Base-by-base conservation (phyloP, 129 eudicot genomes). In the Arctium lappa region DNA sequence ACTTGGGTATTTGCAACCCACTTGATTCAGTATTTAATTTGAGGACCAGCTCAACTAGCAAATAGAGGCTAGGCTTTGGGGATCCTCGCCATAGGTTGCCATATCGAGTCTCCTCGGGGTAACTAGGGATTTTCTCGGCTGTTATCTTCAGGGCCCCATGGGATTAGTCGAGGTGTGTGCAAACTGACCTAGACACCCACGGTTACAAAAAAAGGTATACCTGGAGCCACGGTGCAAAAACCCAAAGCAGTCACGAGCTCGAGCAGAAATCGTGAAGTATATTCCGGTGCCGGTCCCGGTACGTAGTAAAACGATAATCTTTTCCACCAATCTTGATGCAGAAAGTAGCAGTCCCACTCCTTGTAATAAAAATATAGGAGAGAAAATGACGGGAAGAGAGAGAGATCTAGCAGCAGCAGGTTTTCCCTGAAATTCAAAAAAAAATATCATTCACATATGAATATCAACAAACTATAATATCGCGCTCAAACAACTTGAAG, bases 221-320 rank as follows among this genome's bases (percentile, higher is more conserved):
- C 98, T 89, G 81, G 98, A 95, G 65, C 98, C 98, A 80, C 82
- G 97, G 84, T 92, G 89, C 89, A 95, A 80, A 88, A 92, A 95
- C 66, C 85, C 97, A 86, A 95, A 91, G 82, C 82, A 89, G 69
- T 95, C 97, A 37, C 82, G 86, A 79, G 87, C 86, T 78, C 88
- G 89, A 39, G 97, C 93, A 77, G 97, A 88, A 78, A 85, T 84
- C n/a, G 78, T 60, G 69, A 89, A 90, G 79, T 95, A 92, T 84
- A 70, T 69, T 79, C 97, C 98, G 3, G 87, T 84, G 75, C 80
- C 81, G 73, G 85, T 87, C 37, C 94, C 94, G 27, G 84, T 82
- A 60, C 88, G 94, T 27, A 92, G 84, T 77, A 95, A 75, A 77
- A 91, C 73, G 77, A 91, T 83, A 70, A 92, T 80, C 89, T 88